These are phyloP conservation scores for Colletotrichum brevisporum DNA, from an alignment of 2,329 filamentous ascomycete genomes.

Conservation along the genomic window DNA sequence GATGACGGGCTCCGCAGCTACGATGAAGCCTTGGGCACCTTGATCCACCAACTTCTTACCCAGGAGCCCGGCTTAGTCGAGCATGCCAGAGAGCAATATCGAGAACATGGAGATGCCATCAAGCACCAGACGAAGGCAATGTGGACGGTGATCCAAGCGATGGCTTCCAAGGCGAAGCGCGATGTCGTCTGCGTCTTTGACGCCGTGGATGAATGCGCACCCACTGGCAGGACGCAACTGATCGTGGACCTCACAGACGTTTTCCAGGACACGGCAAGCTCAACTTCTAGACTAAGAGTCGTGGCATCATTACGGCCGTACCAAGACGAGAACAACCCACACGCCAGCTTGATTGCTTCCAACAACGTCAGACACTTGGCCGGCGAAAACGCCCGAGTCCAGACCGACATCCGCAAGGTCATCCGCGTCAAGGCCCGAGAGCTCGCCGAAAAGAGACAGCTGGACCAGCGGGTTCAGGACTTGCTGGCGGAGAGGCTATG, in stretches of 20 bases:
- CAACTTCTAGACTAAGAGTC: background rate
- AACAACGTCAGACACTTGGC: background rate
- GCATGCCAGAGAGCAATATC: background rate
- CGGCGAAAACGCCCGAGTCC: conserved; percentile 13
- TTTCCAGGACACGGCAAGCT: background rate
- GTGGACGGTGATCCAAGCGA: background rate
- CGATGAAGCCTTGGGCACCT: background rate
- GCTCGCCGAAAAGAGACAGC: background rate
- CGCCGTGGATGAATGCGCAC: conserved; percentile 8
- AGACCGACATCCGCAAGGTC: conserved; percentile 19
- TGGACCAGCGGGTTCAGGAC: background rate
- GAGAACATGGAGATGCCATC: background rate
- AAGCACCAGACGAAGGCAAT: background rate
- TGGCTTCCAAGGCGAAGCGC: background rate
- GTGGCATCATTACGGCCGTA: conserved; percentile 1
- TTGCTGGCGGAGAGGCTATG: background rate
- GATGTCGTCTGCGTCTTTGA: conserved; percentile 4
- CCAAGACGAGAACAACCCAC: background rate
- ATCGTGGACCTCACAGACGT: background rate
- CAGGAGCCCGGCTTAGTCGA: background rate
- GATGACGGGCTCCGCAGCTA: conserved; percentile 7
- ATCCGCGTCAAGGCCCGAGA: conserved; percentile 10
- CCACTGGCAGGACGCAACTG: background rate
- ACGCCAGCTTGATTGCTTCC: background rate
- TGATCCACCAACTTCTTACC: background rate